Percentiles rank a stretch among this genome's conserved stretches.
Conservation (phyloP, 345 rosid species). For the Camelina hispida region DNA sequence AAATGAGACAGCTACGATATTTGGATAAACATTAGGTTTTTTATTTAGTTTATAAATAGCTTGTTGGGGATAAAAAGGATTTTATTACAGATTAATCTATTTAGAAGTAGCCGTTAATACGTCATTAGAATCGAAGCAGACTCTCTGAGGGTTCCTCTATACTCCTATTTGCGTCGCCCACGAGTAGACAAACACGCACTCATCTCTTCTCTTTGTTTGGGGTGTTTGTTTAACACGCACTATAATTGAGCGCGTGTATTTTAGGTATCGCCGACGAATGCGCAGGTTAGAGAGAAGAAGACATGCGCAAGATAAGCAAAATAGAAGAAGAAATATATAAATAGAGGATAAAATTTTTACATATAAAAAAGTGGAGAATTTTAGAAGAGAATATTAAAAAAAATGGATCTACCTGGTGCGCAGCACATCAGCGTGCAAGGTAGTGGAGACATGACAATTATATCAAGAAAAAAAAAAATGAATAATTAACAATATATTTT, state of each 20-base stretch:
- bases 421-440: slow-evolving; percentile 42
- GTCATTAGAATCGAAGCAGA: slow-evolving; percentile 34
- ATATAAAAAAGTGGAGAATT: neutral
- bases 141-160: neutral
- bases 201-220: too few species aligned
- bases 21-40: slow-evolving; percentile 30
- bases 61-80: neutral
- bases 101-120: slow-evolving; percentile 38
- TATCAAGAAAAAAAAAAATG: slow-evolving; percentile 1
- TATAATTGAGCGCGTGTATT: neutral
- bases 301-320: slow-evolving; percentile 15
- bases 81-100: neutral
- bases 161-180: neutral
- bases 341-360: too few species aligned
- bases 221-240: neutral
- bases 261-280: slow-evolving; percentile 11
- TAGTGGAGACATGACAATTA: slow-evolving; percentile 45
- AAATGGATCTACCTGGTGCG: slow-evolving; percentile 48
- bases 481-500: slow-evolving; percentile 5
- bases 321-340: neutral
- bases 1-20: slow-evolving; percentile 35
- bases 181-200: neutral
- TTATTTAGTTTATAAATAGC: neutral
- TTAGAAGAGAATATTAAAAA: slow-evolving; percentile 37
- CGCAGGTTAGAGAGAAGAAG: slow-evolving; percentile 30